A percentile compares a stretch with the other conserved stretches of the same genome.
Conservation (phyloP, 176 grass and related monocot species). For the Dendrocalamus sinicus region DNA sequence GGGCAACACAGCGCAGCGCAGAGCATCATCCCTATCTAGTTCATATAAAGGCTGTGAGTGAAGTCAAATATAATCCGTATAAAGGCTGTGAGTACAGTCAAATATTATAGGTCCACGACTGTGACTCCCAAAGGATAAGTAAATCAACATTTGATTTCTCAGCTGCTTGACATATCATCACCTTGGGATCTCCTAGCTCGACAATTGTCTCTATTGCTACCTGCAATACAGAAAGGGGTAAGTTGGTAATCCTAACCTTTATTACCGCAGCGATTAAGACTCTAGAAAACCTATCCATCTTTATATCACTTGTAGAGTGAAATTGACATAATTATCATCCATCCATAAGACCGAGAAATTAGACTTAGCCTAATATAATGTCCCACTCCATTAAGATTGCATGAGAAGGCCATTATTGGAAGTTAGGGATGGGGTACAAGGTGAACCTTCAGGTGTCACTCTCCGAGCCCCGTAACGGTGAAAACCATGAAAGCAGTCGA, state of each 20-base stretch:
- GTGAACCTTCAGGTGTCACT: too few relatives aligned
- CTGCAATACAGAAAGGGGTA: slow-evolving; percentile 32
- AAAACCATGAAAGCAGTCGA: too few relatives aligned
- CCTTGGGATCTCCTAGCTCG: slow-evolving; percentile 72
- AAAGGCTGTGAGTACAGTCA: too few relatives aligned
- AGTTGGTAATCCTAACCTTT: neutral
- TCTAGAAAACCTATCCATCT: neutral
- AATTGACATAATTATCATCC: too few relatives aligned
- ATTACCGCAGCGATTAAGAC: neutral
- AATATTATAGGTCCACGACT: slow-evolving; percentile 52
- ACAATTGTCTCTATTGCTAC: slow-evolving; percentile 55
- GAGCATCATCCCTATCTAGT: neutral
- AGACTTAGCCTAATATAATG: too few relatives aligned
- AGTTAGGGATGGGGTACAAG: too few relatives aligned
- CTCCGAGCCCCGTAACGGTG: too few relatives aligned
- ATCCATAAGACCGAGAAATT: too few relatives aligned
- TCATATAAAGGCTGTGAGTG: neutral
- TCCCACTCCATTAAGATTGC: too few relatives aligned
- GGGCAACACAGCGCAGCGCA: neutral
- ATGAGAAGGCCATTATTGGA: too few relatives aligned
- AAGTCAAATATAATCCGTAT: neutral
- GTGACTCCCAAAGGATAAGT: slow-evolving; percentile 68
- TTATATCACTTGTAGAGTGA: neutral
- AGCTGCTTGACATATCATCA: slow-evolving; percentile 62
- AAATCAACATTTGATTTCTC: slow-evolving; percentile 62